These are phyloP conservation scores for Suaeda aralocaspica DNA, from an alignment of 148 eudicot species.

Conservation along the genomic window DNA sequence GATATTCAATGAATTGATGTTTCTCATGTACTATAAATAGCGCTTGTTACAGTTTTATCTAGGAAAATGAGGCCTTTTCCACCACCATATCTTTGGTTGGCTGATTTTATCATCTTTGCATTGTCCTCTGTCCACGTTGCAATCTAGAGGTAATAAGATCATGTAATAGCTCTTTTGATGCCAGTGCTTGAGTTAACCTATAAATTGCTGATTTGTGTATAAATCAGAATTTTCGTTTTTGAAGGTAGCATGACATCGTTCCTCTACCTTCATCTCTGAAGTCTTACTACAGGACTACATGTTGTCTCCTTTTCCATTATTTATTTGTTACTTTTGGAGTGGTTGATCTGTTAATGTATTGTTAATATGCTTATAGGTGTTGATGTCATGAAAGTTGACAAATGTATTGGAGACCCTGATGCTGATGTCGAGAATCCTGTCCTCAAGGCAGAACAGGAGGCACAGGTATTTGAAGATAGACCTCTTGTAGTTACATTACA, in stretches of 20 bases:
- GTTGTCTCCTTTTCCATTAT: background rate
- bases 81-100: background rate
- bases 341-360: conserved; percentile 12
- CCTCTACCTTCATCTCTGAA: background rate
- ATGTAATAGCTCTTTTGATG: background rate
- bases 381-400: conserved; percentile 51
- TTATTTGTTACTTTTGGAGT: background rate
- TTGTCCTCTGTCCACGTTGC: background rate
- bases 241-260: background rate
- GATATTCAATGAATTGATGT: background rate
- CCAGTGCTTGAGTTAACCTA: background rate
- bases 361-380: conserved; percentile 41
- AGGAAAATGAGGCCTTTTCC: background rate
- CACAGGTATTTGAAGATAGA: conserved; percentile 42
- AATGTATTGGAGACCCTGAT: conserved; percentile 62
- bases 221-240: background rate
- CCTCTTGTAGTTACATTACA: background rate
- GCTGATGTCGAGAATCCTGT: conserved; percentile 68
- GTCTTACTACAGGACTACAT: background rate
- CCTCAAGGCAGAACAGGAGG: conserved; percentile 68
- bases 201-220: background rate
- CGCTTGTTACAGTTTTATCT: background rate
- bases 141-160: background rate
- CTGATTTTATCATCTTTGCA: background rate
- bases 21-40: background rate